Evolutionary conservation across 495 filamentous ascomycete genomes (phyloP), one percentile per base, ranked within the genome.

Genomic region (Penicillium waksmanii): DNA sequence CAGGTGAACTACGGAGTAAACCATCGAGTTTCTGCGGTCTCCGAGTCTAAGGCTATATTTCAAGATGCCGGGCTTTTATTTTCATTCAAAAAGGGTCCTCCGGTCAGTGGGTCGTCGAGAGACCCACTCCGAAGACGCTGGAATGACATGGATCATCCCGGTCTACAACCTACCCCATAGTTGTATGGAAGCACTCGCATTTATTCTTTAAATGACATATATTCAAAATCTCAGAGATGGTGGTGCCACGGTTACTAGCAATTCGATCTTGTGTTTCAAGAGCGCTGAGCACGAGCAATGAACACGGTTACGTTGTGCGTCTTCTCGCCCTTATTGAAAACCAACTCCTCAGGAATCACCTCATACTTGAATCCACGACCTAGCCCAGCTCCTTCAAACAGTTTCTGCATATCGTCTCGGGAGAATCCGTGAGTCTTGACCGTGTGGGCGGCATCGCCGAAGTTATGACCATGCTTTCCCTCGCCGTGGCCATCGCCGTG

Each of bases 391-490:
- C 69, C 66, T 42, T 79, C 73, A 55, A 82, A 87, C 55, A 88
- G 67, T 25, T 72, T 68, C 60, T 68, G 66, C 68, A 88, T 82
- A 51, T 80, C 72, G 7, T 78, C 74, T 56, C 76, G 66, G 34
- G 75, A 77, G 55, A 89, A 87, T 5, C 86, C 85, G 64, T 88
- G 84, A 52, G 80, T 80, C 48, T 77, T 77, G 19, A 87, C 71
- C 0, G 79, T 84, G 27, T 78, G 67, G 13, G 71, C 60, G 15
- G 75, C 75, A 4, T 75, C 66, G 53, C 76, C 60, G 25, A 72
- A 64, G 2, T 63, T 58, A 50, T 58, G 56, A 19, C 61, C 58
- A 50, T 58, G 56, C 17, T 70, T 55, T 13, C 15, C 42, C 42
- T 44, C 17, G 3, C 42, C 42, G 19, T 73, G 62, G 2, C 43